A percentile compares a stretch with the other conserved stretches of the same genome.
phyloP scores from a whole-genome alignment of 495 filamentous ascomycete species.

The Trichocladium uniseriatum region DNA sequence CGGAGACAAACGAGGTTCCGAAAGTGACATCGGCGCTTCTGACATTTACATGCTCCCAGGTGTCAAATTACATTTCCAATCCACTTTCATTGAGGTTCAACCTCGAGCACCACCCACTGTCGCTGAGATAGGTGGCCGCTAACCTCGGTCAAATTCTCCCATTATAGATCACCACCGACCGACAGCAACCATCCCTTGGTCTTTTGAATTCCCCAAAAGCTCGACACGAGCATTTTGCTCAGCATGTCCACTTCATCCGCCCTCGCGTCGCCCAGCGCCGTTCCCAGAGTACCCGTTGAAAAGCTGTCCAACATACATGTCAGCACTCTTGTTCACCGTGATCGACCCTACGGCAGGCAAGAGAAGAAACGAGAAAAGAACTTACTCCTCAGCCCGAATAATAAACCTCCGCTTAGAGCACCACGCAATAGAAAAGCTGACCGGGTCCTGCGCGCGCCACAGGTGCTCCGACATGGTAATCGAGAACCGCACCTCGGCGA shows the following conservation, averaged over 20 bases:
- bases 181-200: constrained; percentile 36
- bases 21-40: no score
- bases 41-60: no score
- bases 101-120: no score
- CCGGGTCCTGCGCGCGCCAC: constrained; percentile 36
- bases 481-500: constrained; percentile 27
- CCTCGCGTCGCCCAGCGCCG: constrained; percentile 24
- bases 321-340: not conserved
- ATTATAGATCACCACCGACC: constrained; percentile 24
- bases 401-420: not conserved
- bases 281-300: constrained; percentile 18
- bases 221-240: constrained; percentile 38
- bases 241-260: constrained; percentile 42
- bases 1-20: no score
- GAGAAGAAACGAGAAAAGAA: not conserved
- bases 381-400: not conserved
- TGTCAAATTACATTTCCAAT: no score
- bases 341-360: not conserved
- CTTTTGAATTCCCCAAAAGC: constrained; percentile 35
- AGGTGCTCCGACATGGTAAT: constrained; percentile 40
- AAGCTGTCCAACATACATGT: not conserved
- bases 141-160: not conserved
- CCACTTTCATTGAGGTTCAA: no score
- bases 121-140: no score
- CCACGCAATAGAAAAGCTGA: constrained; percentile 43